Percentiles rank a stretch among this genome's conserved stretches.
Conservation (phyloP, 768 basidiomycete genomes). For the Lactarius sp. region DNA sequence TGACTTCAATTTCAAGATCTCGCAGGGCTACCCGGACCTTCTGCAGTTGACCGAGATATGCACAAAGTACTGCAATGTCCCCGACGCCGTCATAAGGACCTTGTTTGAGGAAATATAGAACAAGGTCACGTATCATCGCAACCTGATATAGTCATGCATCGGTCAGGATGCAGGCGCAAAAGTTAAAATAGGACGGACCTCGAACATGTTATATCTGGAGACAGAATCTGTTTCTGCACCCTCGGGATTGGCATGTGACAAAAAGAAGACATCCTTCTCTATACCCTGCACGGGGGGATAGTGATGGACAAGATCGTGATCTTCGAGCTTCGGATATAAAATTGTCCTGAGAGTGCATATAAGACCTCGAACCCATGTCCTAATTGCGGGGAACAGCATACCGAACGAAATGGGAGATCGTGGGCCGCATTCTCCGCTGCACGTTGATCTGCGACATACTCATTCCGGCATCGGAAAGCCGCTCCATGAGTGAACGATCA, state of each 20-base stretch:
- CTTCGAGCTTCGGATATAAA: constrained; percentile 55
- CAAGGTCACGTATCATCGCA: constrained; percentile 47
- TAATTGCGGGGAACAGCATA: constrained; percentile 23
- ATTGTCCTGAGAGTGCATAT: constrained; percentile 39
- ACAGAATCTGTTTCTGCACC: constrained; percentile 53
- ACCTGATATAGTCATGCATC: constrained; percentile 24
- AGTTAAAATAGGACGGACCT: constrained; percentile 39
- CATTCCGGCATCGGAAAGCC: constrained; percentile 51
- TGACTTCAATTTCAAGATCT: constrained; percentile 46
- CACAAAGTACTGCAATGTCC: constrained; percentile 49
- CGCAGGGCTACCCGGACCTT: constrained; percentile 39
- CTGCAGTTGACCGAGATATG: constrained; percentile 47
- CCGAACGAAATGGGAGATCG: constrained; percentile 59
- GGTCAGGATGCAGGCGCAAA: not conserved
- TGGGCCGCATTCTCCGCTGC: constrained; percentile 70
- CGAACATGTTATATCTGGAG: constrained; percentile 61
- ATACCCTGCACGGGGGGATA: constrained; percentile 63
- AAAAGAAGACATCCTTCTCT: constrained; percentile 59
- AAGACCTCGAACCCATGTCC: not conserved
- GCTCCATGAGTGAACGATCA: constrained; percentile 67
- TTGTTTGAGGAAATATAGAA: constrained; percentile 48
- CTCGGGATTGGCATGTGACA: constrained; percentile 58
- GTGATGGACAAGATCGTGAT: constrained; percentile 45
- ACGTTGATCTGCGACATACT: constrained; percentile 66
- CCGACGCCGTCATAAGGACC: constrained; percentile 43